phyloP scores from a whole-genome alignment of 345 rosid genomes.

The Arabis hirsuta region DNA sequence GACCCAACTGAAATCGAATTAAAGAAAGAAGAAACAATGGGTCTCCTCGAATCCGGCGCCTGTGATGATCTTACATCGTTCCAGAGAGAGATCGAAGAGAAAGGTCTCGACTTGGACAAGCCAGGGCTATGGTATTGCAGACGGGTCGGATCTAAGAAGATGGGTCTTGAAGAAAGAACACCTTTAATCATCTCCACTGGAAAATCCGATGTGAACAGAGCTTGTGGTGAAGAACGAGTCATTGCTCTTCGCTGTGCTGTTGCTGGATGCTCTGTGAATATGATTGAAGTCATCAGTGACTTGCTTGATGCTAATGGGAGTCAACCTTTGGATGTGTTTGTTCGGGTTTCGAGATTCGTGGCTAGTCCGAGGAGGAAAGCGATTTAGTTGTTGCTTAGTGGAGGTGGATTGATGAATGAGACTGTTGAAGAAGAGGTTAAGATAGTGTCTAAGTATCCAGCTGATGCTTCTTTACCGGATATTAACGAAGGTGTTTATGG shows the following conservation, averaged over 20 bases:
- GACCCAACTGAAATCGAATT: slow-evolving; percentile 56
- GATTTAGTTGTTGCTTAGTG: slow-evolving; percentile 66
- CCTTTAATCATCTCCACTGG: slow-evolving; percentile 65
- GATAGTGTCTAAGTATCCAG: slow-evolving; percentile 56
- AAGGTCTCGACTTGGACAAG: slow-evolving; percentile 58
- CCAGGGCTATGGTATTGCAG: slow-evolving; percentile 77
- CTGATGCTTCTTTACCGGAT: slow-evolving; percentile 83
- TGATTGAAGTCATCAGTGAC: slow-evolving; percentile 51
- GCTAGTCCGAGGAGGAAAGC: slow-evolving; percentile 49
- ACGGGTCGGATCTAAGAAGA: slow-evolving; percentile 69
- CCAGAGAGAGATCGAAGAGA: slow-evolving; percentile 58
- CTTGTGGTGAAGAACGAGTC: slow-evolving; percentile 75
- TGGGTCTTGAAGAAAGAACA: slow-evolving; percentile 84
- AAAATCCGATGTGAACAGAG: slow-evolving; percentile 65
- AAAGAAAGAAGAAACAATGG: slow-evolving; percentile 42
- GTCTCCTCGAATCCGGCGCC: slow-evolving; percentile 85
- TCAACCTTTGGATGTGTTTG: slow-evolving; percentile 64
- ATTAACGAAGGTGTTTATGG: slow-evolving; percentile 83
- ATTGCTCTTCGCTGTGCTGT: slow-evolving; percentile 96
- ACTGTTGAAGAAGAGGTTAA: slow-evolving; percentile 50
- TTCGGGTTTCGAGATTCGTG: slow-evolving; percentile 41
- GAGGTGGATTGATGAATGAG: slow-evolving; percentile 44
- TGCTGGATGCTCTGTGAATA: slow-evolving; percentile 67
- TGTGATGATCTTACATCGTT: slow-evolving; percentile 66
- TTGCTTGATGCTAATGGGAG: slow-evolving; percentile 78